Evolutionary conservation across 768 basidiomycete species (phyloP), one percentile per base, ranked within the genome.

Genomic region (Tephrocybe sp.): DNA sequence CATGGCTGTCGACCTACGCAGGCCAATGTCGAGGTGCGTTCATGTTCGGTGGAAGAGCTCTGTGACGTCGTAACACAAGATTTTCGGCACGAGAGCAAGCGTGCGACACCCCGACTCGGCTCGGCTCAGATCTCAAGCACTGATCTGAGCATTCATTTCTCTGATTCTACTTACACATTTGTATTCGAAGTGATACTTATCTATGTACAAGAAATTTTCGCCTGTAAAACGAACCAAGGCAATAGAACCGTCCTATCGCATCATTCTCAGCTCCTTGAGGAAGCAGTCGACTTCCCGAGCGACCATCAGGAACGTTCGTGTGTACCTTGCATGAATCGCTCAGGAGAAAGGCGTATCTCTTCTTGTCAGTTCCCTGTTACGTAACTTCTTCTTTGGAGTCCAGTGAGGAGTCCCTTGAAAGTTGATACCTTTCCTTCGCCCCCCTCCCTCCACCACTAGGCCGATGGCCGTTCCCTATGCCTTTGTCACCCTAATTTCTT

Each of bases 401-500:
- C 41, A 32, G 52, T n/a, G 37, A 18, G 34, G 41, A 48, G 41
- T 28, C 17, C 36, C 34, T n/a, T 9, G 28, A 7, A 51, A 48
- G 39, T 42, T 47, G 26, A 39, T 26, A 36, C 4, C 12, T 26
- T 30, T 21, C 4, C 38, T 51, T 59, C 57, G 55, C 54, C 54
- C 50, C 55, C 49, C 50, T 58, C 57, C 57, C 53, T 56, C 58
- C 50, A 57, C 58, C 53, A 25, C 56, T 62, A 58, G 67, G 60
- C 67, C 60, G 63, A 88, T 88, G 87, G 76, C 83, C 74, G 55
- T 65, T 65, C 75, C 74, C 67, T 86, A 81, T 78, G 92, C 91
- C 61, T 91, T 97, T 68, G 92, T 88, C 59, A 92, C 96, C 36
- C 88, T 99, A 58, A 72, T 98, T 62, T 93, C 96, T 50, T 92